Evolutionary conservation across 129 eudicot genomes (phyloP), one percentile per base, ranked within the genome.

Genomic region (Flaveria linearis): DNA sequence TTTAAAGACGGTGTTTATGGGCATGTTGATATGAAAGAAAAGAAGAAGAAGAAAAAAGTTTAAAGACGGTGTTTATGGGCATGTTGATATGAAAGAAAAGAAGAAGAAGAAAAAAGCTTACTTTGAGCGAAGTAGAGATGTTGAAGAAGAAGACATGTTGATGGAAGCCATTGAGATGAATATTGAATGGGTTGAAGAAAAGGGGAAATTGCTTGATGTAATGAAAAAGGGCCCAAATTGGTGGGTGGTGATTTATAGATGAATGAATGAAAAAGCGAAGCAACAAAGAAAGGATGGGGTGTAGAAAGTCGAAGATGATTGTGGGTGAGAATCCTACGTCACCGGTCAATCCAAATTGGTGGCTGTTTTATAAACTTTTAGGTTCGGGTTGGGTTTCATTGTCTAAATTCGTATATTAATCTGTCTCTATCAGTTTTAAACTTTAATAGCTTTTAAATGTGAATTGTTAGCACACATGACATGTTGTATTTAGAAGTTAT

Each of bases 61-160:
- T 1, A 76, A 12, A 57, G n/a, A 71, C 0, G n/a, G 14, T 75
- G 75, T 70, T 63, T 26, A 51, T 33, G 7, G 39, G 39, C 7
- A 30, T 30, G 33, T 28, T 28, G 14, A 50, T n/a, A 49, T 6
- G 18, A 72, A 46, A 62, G 18, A 2, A 28, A 28, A 17, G 14
- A 12, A 33, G n/a, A n/a, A n/a, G 3, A 18, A 1, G 3, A n/a
- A 12, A 72, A 80, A 26, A n/a, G 4, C 75, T 85, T 70, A 91
- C 97, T 81, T 79, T 36, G 94, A 74, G 75, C 81, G 86, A 51
- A 90, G 74, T 23, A 86, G 71, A 76, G 91, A 65, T 25, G 90
- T 91, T 69, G 97, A 86, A 12, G 89, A 78, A 82, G 88, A 82
- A 79, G 91, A 88, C 61, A 85, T 78, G 33, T 82, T 85, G 28